Base-by-base conservation (phyloP, 2,329 filamentous ascomycete genomes). In the Emmonsia crescens region DNA sequence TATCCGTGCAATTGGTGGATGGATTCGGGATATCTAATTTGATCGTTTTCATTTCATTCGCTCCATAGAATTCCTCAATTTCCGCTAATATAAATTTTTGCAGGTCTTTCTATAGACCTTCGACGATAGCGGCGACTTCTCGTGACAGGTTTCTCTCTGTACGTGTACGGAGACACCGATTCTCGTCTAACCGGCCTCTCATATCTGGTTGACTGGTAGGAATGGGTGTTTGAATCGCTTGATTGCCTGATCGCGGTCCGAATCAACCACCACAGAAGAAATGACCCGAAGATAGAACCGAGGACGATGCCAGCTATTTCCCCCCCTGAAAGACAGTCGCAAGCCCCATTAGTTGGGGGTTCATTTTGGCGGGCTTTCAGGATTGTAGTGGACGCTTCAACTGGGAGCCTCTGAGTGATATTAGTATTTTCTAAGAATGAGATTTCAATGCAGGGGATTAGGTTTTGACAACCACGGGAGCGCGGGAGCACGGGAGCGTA, bases 241-340 rank as follows among this genome's bases (percentile, higher is more conserved):
- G 67, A 9, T 70, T 57, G 21, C 62, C 19, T 10, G 31, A 61
- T 61, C 48, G 70, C 73, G 6, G 70, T 33, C 21, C 68, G 67
- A 63, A 71, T 71, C n/a, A 76, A 66, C 74, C 74, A 76, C 5
- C 73, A 62, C 5, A 76, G 59, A 4, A 76, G 63, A 2, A 75
- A 67, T 0, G 71, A 73, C 8, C 73, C 75, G 3, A 68, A 71
- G 44, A 76, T 74, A n/a, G 71, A 69, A 12, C 75, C 74, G 57
- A 76, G 68, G 21, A 76, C 73, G 56, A 76, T 76, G 10, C 74
- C 75, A 0, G 74, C 75, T 33, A 76, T 73, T 4, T 64, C 73
- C 1, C 75, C 74, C 19, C 72, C 68, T n/a, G 66, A 68, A 21
- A 76, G 69, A 48, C 72, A 74, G 59, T 64, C 64, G 48, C 69